Evolutionary conservation across 2,329 filamentous ascomycete genomes (phyloP), one percentile per base, ranked within the genome.

Genomic region (Fusarium poae): DNA sequence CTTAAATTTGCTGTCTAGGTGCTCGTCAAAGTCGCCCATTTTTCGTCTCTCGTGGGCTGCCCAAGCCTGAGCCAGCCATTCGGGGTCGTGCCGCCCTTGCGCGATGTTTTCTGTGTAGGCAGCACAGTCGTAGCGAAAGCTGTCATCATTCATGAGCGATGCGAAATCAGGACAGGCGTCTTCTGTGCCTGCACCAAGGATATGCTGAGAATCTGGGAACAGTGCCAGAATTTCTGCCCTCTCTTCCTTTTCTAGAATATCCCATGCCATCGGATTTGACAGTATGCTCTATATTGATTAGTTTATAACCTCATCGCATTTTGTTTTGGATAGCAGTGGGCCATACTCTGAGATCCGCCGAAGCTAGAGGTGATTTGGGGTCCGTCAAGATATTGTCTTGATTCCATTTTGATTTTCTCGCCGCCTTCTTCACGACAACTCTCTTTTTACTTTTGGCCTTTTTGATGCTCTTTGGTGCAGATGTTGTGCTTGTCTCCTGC

Each of bases 1-100:
- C 70, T 82, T 78, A 58, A 88, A 85, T 54, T 81, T 81, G 4
- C 75, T 70, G 12, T 79, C 74, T 30, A 86, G 75, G 52, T 80
- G 83, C 5, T 81, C 80, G 60, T 87, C 82, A 62, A 86, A 88
- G 3, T 83, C 78, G 6, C 86, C 86, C 2, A 77, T 72, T 51
- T 77, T 79, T 57, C 85, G 83, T 71, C 80, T 78, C 55, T 81
- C 78, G 63, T 87, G 84, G 1, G 86, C 86, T 6, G 74, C 74
- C 79, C 83, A 87, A 1, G 86, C 86, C 57, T 83, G 79, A 18
- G 73, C 76, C 10, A 89, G 80, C 86, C 86, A 88, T 16, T 81
- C 79, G 2, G 81, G 79, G 66, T 88, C 85, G 59, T 87, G 84
- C 34, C 80, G 81, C 5, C 86, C 86, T 35, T 78, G 75, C 7